Percentiles rank a stretch among this genome's conserved stretches.
Conservation (phyloP, 768 basidiomycete genomes). For the Sporobolomyces pararoseus region DNA sequence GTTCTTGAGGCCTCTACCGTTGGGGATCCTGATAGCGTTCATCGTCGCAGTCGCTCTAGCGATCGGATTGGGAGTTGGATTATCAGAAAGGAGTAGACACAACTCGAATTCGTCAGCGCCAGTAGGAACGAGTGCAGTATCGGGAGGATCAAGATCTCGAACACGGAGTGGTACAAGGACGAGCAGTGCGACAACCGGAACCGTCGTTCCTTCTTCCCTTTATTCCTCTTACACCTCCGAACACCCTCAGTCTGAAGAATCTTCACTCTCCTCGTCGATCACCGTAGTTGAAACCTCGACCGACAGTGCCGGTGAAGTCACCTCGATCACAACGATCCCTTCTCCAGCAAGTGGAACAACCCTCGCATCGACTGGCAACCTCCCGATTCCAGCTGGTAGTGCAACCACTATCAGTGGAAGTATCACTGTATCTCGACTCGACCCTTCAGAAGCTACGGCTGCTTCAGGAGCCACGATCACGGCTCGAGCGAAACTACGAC, state of each 20-base stretch:
- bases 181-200: constrained; percentile 11
- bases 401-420: constrained; percentile 27
- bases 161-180: not conserved
- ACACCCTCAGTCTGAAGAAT: constrained; percentile 11
- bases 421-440: constrained; percentile 10
- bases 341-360: constrained; percentile 10
- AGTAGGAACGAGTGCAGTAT: not conserved
- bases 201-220: constrained; percentile 32
- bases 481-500: not conserved
- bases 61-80: constrained; percentile 37
- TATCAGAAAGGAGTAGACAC: not conserved
- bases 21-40: constrained; percentile 17
- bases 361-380: constrained; percentile 31
- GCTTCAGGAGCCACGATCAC: not conserved
- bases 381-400: constrained; percentile 23
- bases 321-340: constrained; percentile 9
- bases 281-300: not conserved
- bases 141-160: not conserved
- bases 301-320: not conserved
- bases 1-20: constrained; percentile 33
- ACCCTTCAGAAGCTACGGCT: not conserved
- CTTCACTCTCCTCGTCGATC: not conserved
- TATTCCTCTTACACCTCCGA: constrained; percentile 27
- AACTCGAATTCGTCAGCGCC: not conserved
- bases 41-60: constrained; percentile 35